These are phyloP conservation scores for Areca catechu DNA, from an alignment of 176 grass and related monocot genomes.

Conservation along the genomic window DNA sequence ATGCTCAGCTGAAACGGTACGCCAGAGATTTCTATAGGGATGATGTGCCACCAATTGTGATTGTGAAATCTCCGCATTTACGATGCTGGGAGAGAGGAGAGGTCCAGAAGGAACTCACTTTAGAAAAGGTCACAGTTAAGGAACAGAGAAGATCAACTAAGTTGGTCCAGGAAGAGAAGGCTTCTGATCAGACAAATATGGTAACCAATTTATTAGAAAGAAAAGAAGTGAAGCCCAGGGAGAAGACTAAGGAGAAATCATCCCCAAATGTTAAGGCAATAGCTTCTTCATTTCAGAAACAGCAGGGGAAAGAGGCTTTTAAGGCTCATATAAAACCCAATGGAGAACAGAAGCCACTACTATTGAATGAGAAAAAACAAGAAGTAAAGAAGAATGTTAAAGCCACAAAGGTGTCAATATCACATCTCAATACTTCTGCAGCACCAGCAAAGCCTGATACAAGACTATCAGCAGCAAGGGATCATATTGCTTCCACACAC, in stretches of 20 bases:
- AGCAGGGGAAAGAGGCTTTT: conserved; percentile 8
- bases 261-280: conserved; percentile 25
- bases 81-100: conserved; percentile 10
- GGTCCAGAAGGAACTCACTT: not conserved
- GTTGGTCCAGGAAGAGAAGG: conserved; percentile 22
- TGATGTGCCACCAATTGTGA: conserved; percentile 18
- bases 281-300: conserved; percentile 15
- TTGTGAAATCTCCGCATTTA: conserved; percentile 16
- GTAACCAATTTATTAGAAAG: not conserved
- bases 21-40: not conserved
- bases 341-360: conserved; percentile 22
- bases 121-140: not conserved
- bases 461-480: conserved; percentile 29
- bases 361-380: conserved; percentile 25
- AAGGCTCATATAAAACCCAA: conserved; percentile 18
- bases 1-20: not conserved
- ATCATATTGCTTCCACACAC: conserved; percentile 9
- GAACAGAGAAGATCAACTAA: conserved; percentile 23
- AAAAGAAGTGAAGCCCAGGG: conserved; percentile 16
- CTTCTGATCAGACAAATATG: not conserved
- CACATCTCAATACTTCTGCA: conserved; percentile 15
- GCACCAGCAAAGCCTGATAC: conserved; percentile 16
- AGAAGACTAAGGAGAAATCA: conserved; percentile 13
- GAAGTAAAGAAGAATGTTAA: conserved; percentile 31
- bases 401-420: conserved; percentile 12